A percentile compares a stretch with the other conserved stretches of the same genome.
phyloP scores from a whole-genome alignment of 2,329 filamentous ascomycete genomes.

The Cryphonectria radicalis region DNA sequence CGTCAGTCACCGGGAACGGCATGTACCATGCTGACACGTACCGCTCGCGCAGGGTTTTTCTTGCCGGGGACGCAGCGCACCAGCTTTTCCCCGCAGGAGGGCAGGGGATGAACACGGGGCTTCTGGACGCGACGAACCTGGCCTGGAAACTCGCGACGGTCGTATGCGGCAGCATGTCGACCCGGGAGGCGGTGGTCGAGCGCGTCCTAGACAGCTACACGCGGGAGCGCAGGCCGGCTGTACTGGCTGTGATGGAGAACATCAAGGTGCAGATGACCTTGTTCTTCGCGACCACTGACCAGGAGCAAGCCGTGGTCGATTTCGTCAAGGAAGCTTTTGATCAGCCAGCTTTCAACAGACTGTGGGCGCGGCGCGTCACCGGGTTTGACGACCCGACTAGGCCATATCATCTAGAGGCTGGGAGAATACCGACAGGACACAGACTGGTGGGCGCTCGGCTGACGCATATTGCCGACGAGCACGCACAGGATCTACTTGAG shows the following conservation, averaged over 20 bases:
- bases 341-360: conserved; percentile 16
- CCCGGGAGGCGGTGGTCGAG: background rate
- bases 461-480: conserved; percentile 10
- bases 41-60: conserved; percentile 52
- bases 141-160: conserved; percentile 53
- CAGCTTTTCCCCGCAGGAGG: conserved; percentile 60
- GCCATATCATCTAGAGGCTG: conserved; percentile 12
- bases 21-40: conserved; percentile 45
- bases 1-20: conserved; percentile 17
- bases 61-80: conserved; percentile 62
- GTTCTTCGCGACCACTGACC: conserved; percentile 1
- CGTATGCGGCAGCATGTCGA: background rate
- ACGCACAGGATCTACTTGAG: conserved; percentile 6
- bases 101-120: conserved; percentile 62
- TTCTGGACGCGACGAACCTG: conserved; percentile 58
- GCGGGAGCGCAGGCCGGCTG: conserved; percentile 7
- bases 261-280: conserved; percentile 6
- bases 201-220: conserved; percentile 28
- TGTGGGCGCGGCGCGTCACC: conserved; percentile 20
- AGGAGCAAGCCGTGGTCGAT: conserved; percentile 13
- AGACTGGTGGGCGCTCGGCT: conserved; percentile 17
- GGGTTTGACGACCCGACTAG: conserved; percentile 24
- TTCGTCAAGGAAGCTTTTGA: conserved; percentile 22
- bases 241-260: conserved; percentile 14
- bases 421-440: background rate